Evolutionary conservation across 208 protist species (phyloP).

Genomic region (Trypanosomatidae sp.): DNA sequence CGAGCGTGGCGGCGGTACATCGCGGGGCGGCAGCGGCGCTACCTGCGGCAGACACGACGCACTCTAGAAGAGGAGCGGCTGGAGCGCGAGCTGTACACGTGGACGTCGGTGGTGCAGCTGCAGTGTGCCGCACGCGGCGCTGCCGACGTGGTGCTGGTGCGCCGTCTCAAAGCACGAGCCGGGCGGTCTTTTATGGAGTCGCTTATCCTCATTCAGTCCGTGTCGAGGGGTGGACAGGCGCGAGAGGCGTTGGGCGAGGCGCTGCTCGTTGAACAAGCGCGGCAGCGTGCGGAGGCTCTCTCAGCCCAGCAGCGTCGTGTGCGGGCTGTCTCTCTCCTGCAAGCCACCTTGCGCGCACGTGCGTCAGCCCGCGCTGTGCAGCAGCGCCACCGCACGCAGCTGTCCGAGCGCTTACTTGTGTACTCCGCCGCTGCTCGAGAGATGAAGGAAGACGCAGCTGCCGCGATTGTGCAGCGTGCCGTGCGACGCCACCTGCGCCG

Average conservation of each 20-base stretch:
- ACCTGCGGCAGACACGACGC: conserved; percentile 42
- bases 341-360: conserved; percentile 19
- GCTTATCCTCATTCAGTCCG: conserved; percentile 36
- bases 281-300: conserved; percentile 13
- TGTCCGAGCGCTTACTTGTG: conserved; percentile 41
- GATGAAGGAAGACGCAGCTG: conserved; percentile 45
- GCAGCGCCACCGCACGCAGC: conserved; percentile 2
- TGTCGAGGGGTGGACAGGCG: conserved; percentile 31
- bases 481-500: conserved; percentile 32
- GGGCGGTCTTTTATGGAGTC: conserved; percentile 55
- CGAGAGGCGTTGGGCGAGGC: conserved; percentile 18
- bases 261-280: conserved; percentile 5
- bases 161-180: conserved; percentile 31
- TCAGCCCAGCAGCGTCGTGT: background rate
- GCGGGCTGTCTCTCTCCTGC: background rate
- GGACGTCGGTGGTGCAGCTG: conserved; percentile 31
- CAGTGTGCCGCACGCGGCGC: conserved; percentile 57
- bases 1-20: conserved; percentile 39
- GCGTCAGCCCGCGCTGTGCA: conserved; percentile 1
- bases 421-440: conserved; percentile 28
- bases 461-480: conserved; percentile 40
- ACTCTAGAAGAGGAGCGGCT: conserved; percentile 45
- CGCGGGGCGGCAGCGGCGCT: conserved; percentile 52
- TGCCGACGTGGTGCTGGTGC: conserved; percentile 33
- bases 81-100: conserved; percentile 31